Base-by-base conservation (phyloP, 371 early-diverging fungal genomes). In the Phascolomyces articulosus region DNA sequence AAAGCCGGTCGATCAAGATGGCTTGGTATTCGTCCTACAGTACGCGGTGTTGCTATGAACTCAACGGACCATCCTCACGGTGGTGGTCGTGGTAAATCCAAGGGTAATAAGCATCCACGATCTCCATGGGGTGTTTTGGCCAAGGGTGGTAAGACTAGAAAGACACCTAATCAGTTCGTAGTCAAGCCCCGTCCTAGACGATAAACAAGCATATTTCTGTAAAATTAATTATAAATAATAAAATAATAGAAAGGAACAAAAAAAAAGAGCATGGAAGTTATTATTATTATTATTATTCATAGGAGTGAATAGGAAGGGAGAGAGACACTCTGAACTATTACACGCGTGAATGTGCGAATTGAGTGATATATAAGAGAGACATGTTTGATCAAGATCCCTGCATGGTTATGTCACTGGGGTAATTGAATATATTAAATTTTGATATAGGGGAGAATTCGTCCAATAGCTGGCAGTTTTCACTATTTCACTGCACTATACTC, bases 21-120 rank as follows among this genome's bases (percentile, higher is more conserved):
- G 78, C 69, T 86, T 55, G 98, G 98, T 40, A 88, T 90, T 72
- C 86, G 99, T 67, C 99, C 99, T 44, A 90, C 90, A 28, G 99
- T 99, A 40, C 91, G 99, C 87, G 96, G 98, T 94, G 95, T 98
- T 77, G 99, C 99, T 47, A 96, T 96, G 97, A 99, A 97, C 84
- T 93, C 98, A n/a, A 85, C 87, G 60, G 98, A 99, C 83, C 99
- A 99, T 86, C 96, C 98, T 63, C 98, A 97, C 79, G 99, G 99
- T 84, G 99, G 99, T 89, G 99, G 99, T 87, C 88, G 93, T 71
- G 91, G 93, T 71, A 96, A 96, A 85, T 92, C 93, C 65, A 95
- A 96, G 89, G 97, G 99, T 82, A 91, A 89, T 71, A 91, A 93
- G 74, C 90, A 95, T 56, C 94, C 98, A 48, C 78, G 91, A 68